Percentiles rank a stretch among this genome's conserved stretches.
phyloP scores from a whole-genome alignment of 2,329 filamentous ascomycete species.

The Colletotrichum coccodes region DNA sequence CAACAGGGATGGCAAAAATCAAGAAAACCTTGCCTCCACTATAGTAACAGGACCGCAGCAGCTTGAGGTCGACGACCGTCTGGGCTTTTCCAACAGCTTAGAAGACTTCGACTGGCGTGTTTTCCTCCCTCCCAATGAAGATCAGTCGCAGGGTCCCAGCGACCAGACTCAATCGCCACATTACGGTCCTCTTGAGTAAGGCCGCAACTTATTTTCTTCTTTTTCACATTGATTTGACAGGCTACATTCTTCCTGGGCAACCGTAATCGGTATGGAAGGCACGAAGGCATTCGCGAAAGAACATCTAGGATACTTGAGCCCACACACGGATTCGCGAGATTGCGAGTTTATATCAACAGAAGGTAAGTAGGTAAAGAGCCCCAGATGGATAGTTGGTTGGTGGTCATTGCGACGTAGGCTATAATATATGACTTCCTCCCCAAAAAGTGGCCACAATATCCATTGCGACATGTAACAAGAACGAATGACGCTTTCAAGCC shows the following conservation, averaged over 20 bases:
- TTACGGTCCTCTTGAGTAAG: neutral
- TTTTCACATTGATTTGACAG: neutral
- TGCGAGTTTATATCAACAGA: neutral
- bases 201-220: neutral
- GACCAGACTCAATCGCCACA: neutral
- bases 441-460: neutral
- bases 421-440: neutral
- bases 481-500: conserved; percentile 21
- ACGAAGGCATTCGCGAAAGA: neutral
- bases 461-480: conserved; percentile 8
- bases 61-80: neutral
- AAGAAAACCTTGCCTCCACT: neutral
- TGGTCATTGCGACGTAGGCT: conserved; percentile 22
- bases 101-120: neutral
- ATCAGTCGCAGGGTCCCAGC: neutral
- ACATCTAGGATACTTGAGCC: neutral
- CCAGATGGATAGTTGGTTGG: neutral
- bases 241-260: too few relatives aligned
- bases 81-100: neutral
- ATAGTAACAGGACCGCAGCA: neutral
- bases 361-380: too few relatives aligned
- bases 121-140: neutral
- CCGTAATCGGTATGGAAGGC: neutral
- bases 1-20: neutral
- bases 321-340: neutral